Evolutionary conservation across 129 eudicot species (phyloP).

Genomic region (Chrysanthemum makinoi): DNA sequence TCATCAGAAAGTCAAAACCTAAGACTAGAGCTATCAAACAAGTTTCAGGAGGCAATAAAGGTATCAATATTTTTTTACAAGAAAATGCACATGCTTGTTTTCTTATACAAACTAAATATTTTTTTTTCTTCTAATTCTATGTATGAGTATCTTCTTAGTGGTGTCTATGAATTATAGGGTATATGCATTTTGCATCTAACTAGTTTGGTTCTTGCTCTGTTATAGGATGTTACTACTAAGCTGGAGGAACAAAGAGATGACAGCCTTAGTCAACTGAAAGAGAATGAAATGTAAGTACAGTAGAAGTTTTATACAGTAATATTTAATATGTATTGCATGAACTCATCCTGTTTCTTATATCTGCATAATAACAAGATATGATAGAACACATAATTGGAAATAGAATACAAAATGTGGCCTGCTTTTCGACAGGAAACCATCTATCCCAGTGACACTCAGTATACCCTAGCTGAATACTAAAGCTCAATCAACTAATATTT

Average conservation of each 20-base stretch:
- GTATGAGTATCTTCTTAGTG: background rate
- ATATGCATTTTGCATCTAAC: conserved; percentile 15
- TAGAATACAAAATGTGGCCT: background rate
- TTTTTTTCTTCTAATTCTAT: background rate
- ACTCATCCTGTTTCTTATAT: background rate
- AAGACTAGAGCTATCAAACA: conserved; percentile 82
- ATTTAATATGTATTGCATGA: background rate
- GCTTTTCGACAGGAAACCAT: background rate
- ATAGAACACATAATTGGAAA: background rate
- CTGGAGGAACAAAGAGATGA: conserved; percentile 96
- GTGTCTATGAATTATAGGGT: background rate
- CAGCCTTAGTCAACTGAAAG: conserved; percentile 77
- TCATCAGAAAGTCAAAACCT: conserved; percentile 84
- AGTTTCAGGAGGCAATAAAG: conserved; percentile 95
- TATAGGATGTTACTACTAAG: conserved; percentile 81
- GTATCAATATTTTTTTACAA: conserved; percentile 26
- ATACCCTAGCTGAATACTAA: conserved; percentile 4
- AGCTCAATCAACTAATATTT: conserved; percentile 2
- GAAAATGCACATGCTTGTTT: background rate
- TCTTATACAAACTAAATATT: background rate
- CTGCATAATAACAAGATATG: conserved; percentile 16
- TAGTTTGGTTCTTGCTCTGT: conserved; percentile 14
- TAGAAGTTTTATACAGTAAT: no score
- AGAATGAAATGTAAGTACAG: conserved; percentile 31
- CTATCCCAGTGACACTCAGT: conserved; percentile 5